Evolutionary conservation across 768 basidiomycete genomes (phyloP).

Genomic region (Baorangia bicolor): DNA sequence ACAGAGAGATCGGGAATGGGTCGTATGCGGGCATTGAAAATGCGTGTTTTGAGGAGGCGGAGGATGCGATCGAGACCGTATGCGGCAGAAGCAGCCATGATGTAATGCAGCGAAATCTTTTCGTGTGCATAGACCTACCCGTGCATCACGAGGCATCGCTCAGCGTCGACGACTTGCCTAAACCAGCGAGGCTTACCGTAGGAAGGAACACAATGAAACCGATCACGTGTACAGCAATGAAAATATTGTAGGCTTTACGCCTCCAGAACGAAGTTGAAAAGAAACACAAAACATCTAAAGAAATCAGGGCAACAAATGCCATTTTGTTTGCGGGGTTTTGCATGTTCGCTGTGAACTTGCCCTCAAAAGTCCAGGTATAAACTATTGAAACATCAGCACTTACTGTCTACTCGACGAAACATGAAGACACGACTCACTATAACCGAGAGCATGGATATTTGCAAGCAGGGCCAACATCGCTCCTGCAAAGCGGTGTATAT

Average conservation of each 20-base stretch:
- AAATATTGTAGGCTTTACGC: constrained; percentile 42
- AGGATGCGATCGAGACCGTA: constrained; percentile 47
- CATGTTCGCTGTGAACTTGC: constrained; percentile 16
- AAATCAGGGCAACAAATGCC: constrained; percentile 36
- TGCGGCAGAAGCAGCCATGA: constrained; percentile 37
- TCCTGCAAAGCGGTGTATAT: constrained; percentile 55
- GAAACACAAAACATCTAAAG: constrained; percentile 37
- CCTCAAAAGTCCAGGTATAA: constrained; percentile 29
- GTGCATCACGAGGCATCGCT: not conserved
- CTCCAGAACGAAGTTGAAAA: constrained; percentile 44
- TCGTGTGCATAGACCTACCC: constrained; percentile 28
- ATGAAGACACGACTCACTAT: constrained; percentile 27
- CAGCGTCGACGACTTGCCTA: constrained; percentile 11
- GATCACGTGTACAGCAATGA: constrained; percentile 42
- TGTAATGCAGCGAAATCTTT: constrained; percentile 38
- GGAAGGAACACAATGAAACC: constrained; percentile 43
- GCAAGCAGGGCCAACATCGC: constrained; percentile 39
- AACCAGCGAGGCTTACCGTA: constrained; percentile 23
- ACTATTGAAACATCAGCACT: constrained; percentile 16
- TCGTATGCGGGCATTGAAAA: constrained; percentile 43
- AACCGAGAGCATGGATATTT: constrained; percentile 44
- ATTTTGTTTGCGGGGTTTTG: constrained; percentile 13
- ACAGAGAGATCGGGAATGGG: constrained; percentile 45
- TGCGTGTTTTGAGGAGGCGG: constrained; percentile 48
- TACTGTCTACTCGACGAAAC: not conserved